Base-by-base conservation (phyloP, 192 early-diverging fungal genomes). In the Martensiomyces pterosporus region DNA sequence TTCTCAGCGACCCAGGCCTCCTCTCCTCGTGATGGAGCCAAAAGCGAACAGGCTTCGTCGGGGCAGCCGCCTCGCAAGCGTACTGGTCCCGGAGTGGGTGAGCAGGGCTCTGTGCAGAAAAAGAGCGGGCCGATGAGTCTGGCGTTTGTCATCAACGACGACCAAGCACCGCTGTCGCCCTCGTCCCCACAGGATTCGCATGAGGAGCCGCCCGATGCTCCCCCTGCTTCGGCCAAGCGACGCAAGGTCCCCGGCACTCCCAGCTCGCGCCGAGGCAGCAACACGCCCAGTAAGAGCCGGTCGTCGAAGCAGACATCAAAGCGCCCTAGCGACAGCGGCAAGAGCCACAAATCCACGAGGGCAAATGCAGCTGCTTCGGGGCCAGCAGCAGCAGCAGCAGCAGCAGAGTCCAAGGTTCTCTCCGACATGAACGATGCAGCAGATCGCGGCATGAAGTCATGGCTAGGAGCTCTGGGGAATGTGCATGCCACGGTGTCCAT, bases 61-160 rank as follows among this genome's bases (percentile, higher is more conserved):
- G n/a, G 18, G 43, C 24, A 34, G 9, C 53, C 55, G 9, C 61
- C 48, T 16, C 55, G 61, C 4, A 64, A 64, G 43, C 61, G 61
- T n/a, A 64, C 61, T 6, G 7, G 40, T 17, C 21, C 47, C 13
- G 45, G 47, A 36, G 39, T 34, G 33, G 19, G 16, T 3, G 10
- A n/a, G 0, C 14, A 9, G 3, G 37, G 47, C 7, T 19, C 27
- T 2, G 24, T 23, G 21, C 10, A 24, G 12, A 44, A 19, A 3
- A 43, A 27, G 29, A 35, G 44, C 10, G 55, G 55, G 0, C 59
- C 67, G 13, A 70, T 63, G 67, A 63, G 67, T 15, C 39, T 70
- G 21, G 45, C 50, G 17, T 70, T 70, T 58, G 45, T 70, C 17
- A 55, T 70, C 41, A 70, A 70, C 39, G 10, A 44, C n/a, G 55